These are phyloP conservation scores for Penicillium olsonii DNA, from an alignment of 2,329 filamentous ascomycete genomes.

Conservation along the genomic window DNA sequence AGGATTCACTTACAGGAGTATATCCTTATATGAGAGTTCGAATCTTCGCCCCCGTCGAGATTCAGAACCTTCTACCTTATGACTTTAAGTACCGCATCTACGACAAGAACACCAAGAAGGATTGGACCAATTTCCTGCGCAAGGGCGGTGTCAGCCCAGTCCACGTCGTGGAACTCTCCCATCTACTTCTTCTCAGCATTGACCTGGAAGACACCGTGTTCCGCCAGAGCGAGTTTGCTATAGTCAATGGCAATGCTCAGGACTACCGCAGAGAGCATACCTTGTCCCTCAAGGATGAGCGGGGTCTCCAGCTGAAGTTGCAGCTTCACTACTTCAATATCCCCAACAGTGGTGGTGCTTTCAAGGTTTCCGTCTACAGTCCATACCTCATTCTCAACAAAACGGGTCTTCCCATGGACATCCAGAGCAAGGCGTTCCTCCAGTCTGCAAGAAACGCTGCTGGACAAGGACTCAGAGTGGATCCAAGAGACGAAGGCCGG, in stretches of 20 bases:
- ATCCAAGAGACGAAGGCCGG: conserved; percentile 55
- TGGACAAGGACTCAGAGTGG: conserved; percentile 69
- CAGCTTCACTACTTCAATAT: conserved; percentile 89
- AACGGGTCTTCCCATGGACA: conserved; percentile 83
- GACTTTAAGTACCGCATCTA: conserved; percentile 99
- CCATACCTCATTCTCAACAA: conserved; percentile 95
- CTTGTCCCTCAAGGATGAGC: conserved; percentile 79
- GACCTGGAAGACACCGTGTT: conserved; percentile 97
- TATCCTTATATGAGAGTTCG: conserved; percentile 96
- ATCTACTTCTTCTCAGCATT: conserved; percentile 86
- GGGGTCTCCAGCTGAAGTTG: conserved; percentile 75
- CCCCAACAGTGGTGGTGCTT: conserved; percentile 89
- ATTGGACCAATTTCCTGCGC: conserved; percentile 97
- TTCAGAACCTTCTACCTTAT: conserved; percentile 92
- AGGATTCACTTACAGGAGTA: conserved; percentile 76
- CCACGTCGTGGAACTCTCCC: conserved; percentile 93
- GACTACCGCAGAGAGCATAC: conserved; percentile 84
- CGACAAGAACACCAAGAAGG: conserved; percentile 96
- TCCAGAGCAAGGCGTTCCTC: conserved; percentile 86
- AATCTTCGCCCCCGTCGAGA: conserved; percentile 85
- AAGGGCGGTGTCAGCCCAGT: conserved; percentile 97
- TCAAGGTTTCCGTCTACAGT: conserved; percentile 92
- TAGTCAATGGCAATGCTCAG: conserved; percentile 86
- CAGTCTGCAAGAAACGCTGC: conserved; percentile 79
- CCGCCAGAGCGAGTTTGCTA: conserved; percentile 92